Percentiles rank a stretch among this genome's conserved stretches.
Conservation (phyloP, 2,329 filamentous ascomycete species). For the Herpotrichia juniperi region DNA sequence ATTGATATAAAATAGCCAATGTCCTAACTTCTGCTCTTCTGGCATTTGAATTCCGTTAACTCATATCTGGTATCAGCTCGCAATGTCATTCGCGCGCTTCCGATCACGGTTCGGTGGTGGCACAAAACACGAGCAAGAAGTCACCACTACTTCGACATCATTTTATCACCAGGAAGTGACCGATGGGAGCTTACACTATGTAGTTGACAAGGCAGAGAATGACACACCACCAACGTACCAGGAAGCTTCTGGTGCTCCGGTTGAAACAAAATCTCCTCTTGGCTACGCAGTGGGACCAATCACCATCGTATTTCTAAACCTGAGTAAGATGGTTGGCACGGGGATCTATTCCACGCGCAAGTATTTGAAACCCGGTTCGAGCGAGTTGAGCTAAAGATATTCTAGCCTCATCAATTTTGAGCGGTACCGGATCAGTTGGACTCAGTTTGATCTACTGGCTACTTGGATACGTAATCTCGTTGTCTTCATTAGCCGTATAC, state of each 20-base stretch:
- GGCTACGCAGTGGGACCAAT: conserved; percentile 64
- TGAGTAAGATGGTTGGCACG: conserved; percentile 68
- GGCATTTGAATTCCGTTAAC: too few species aligned
- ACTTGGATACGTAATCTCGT: conserved; percentile 65
- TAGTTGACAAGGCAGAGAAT: conserved; percentile 56
- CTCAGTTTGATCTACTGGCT: conserved; percentile 69
- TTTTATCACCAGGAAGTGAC: conserved; percentile 15
- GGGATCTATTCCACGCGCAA: conserved; percentile 69
- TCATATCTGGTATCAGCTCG: too few species aligned
- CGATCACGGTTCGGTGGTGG: background rate
- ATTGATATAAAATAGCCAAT: too few species aligned
- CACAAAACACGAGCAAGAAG: background rate
- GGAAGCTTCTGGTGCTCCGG: conserved; percentile 66
- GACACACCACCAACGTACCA: conserved; percentile 60
- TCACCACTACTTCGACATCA: background rate
- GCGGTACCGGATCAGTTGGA: conserved; percentile 66
- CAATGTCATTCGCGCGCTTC: background rate
- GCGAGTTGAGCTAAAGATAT: background rate
- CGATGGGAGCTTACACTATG: conserved; percentile 53
- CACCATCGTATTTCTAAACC: conserved; percentile 65
- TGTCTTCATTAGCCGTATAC: conserved; percentile 63
- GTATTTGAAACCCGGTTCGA: conserved; percentile 27
- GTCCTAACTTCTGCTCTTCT: too few species aligned
- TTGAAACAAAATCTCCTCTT: conserved; percentile 64
- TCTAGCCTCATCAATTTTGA: conserved; percentile 63